Conservation (phyloP, 305 asterid species). For the Fraxinus platypoda region DNA sequence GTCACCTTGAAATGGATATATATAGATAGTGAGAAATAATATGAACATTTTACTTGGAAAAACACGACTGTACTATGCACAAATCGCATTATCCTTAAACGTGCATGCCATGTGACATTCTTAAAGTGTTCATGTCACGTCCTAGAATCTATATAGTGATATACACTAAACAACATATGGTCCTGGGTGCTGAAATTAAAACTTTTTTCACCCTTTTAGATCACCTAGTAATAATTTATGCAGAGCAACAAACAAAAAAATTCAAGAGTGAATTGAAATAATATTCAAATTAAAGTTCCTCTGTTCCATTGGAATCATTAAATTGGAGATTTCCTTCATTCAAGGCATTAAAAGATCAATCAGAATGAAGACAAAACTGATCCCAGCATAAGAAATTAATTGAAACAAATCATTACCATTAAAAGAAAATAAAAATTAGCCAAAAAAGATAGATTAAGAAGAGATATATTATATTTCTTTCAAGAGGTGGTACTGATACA, state of each 20-base stretch:
- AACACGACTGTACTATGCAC: too few relatives aligned
- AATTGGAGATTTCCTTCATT: neutral
- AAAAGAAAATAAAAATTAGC: neutral
- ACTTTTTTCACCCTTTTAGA: too few relatives aligned
- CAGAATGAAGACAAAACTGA: neutral
- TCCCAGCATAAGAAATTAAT: neutral
- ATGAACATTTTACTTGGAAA: too few relatives aligned
- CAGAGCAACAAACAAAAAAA: neutral
- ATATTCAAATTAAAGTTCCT: neutral
- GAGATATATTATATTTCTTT: neutral
- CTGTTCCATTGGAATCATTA: neutral
- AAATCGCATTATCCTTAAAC: too few relatives aligned
- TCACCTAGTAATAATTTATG: too few relatives aligned
- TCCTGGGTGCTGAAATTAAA: neutral
- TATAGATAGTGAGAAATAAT: too few relatives aligned
- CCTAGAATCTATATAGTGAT: neutral
- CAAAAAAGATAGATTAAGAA: neutral
- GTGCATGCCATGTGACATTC: too few relatives aligned
- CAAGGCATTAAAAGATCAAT: neutral
- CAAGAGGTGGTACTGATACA: constrained; percentile 1
- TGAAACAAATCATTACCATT: neutral
- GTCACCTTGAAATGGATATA: too few relatives aligned
- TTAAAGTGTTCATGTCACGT: neutral
- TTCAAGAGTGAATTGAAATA: neutral
- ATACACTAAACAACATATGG: neutral